Evolutionary conservation across 495 filamentous ascomycete species (phyloP), one percentile per base, ranked within the genome.

Genomic region (Penicillium crystallinum): DNA sequence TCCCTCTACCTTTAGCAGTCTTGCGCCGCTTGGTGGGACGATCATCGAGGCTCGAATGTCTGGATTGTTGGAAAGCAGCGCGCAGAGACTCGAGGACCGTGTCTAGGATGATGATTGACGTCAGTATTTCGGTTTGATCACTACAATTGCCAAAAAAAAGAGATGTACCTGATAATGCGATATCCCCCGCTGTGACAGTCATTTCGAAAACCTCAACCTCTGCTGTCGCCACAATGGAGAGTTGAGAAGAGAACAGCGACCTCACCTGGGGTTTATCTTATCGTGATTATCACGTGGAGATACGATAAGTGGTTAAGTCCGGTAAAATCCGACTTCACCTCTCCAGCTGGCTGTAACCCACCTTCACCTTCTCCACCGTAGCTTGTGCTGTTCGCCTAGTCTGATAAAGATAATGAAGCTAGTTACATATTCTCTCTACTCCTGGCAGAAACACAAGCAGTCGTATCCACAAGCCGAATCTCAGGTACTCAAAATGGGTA

Each of bases 1-100:
- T 56, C n/a, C 49, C 25, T 4, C 41, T 48, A 18, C 57, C 39
- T 35, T 61, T 55, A 10, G 36, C 7, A 30, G 66, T 22, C 51
- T 72, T 77, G 53, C 68, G 71, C 37, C 73, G 71, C 57, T 77
- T 77, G 21, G 33, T 58, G 9, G 56, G 60, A 52, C 40, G 66
- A 8, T 45, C 54, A 42, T 66, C 48, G 25, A 21, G 30, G 22
- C 61, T 53, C 2, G 34, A 30, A 22, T 44, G 43, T 17, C 52
- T 52, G 27, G 1, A 52, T 44, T 57, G 57, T 46, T 53, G 46
- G 41, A 71, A 53, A 38, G 60, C 55, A 42, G 58, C 39, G 46
- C 53, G 57, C 30, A 75, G 43, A 42, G 56, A 55, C 53, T 52
- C 29, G 19, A 65, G 63, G 18, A 62, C 53, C n/a, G 50, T 23